Percentiles rank a stretch among this genome's conserved stretches.
Conservation (phyloP, 1,139 yeast species). For the Scheffersomyces insectosa region DNA sequence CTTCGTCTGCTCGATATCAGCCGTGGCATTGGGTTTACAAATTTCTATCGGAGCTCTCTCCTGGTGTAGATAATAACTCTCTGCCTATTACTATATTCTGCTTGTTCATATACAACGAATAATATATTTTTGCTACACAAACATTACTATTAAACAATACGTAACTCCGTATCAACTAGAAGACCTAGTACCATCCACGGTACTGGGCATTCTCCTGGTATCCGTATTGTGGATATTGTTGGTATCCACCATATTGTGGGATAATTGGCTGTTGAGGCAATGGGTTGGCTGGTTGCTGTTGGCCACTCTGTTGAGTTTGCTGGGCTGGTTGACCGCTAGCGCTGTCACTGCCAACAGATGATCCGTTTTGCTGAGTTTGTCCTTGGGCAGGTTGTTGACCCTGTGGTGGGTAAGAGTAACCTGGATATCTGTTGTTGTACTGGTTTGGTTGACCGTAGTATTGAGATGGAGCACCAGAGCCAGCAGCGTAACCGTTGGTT, state of each 20-base stretch:
- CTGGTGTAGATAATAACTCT: background rate
- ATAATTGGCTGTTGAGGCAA: conserved; percentile 39
- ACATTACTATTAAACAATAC: conserved; percentile 10
- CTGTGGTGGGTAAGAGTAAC: conserved; percentile 38
- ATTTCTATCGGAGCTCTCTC: background rate
- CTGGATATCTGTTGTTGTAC: conserved; percentile 39
- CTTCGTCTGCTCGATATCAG: no score
- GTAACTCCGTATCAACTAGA: conserved; percentile 1
- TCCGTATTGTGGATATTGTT: conserved; percentile 53
- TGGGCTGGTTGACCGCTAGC: conserved; percentile 11
- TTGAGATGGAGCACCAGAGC: conserved; percentile 21
- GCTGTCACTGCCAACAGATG: conserved; percentile 6
- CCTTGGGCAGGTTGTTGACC: conserved; percentile 22
- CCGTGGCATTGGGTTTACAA: background rate
- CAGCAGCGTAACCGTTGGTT: conserved; percentile 17
- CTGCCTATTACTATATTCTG: background rate
- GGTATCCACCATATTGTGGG: conserved; percentile 49
- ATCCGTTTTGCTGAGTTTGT: conserved; percentile 11
- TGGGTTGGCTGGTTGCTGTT: conserved; percentile 24
- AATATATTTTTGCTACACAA: conserved; percentile 2
- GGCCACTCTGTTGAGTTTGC: conserved; percentile 24
- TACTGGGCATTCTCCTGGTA: conserved; percentile 48
- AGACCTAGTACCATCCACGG: conserved; percentile 23
- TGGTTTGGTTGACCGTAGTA: conserved; percentile 43
- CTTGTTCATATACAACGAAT: background rate